Conservation (phyloP, 2,329 filamentous ascomycete species). For the Fusarium napiforme region DNA sequence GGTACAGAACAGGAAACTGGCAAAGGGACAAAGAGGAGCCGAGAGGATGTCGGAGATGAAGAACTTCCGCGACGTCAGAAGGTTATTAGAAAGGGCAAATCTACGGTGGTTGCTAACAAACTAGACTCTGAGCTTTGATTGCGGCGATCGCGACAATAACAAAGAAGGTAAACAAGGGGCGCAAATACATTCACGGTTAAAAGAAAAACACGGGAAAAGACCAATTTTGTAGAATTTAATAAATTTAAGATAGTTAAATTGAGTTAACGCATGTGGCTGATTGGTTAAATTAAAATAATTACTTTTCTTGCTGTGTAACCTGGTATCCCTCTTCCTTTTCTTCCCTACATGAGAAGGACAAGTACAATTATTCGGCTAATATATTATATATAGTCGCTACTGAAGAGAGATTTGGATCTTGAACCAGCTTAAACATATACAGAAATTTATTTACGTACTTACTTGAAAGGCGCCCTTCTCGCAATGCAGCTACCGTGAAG, state of each 20-base stretch:
- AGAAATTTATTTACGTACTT: no score
- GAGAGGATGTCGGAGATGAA: neutral
- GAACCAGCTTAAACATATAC: accelerated
- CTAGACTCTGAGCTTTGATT: neutral
- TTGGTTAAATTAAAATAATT: neutral
- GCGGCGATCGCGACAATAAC: accelerated
- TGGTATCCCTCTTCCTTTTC: neutral
- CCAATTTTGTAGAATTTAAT: accelerated
- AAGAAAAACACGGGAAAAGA: accelerated
- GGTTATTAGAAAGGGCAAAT: neutral
- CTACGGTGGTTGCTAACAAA: neutral
- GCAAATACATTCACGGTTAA: accelerated
- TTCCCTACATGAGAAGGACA: accelerated
- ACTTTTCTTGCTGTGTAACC: accelerated
- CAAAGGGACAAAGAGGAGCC: neutral
- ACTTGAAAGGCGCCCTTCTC: accelerated
- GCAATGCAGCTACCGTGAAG: accelerated
- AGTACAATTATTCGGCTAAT: neutral
- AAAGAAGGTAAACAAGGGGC: neutral
- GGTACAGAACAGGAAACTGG: accelerated
- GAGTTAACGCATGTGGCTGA: accelerated
- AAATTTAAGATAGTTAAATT: accelerated
- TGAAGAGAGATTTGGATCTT: accelerated
- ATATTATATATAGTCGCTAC: accelerated
- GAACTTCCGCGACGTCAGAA: neutral